Evolutionary conservation across 352 stramenopile genomes (phyloP).

Genomic region (Pythium monospermum): DNA sequence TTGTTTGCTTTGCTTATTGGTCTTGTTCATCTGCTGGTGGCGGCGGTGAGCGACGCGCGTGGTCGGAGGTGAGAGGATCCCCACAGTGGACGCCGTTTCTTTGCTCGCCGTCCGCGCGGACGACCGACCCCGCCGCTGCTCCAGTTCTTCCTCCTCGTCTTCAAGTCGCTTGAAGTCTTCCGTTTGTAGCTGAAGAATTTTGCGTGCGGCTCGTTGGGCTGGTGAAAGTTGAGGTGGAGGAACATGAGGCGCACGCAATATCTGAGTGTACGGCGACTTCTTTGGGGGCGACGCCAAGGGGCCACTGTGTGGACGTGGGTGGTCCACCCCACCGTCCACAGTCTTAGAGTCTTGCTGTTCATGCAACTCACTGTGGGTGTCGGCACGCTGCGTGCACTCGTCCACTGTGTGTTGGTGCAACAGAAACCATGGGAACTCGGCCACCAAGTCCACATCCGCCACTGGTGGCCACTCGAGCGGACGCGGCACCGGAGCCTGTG

Average conservation of each 20-base stretch:
- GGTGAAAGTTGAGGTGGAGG: conserved; percentile 27
- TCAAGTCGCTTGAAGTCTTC: no score
- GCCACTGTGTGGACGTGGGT: neutral
- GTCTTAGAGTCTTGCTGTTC: neutral
- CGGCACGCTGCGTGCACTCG: neutral
- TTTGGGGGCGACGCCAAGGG: neutral
- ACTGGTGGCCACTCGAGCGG: conserved; percentile 29
- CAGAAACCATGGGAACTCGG: conserved; percentile 43
- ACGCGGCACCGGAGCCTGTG: conserved; percentile 15
- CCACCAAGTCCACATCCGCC: conserved; percentile 32
- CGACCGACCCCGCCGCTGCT: neutral
- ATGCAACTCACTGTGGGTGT: no score
- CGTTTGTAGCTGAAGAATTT: conserved; percentile 51
- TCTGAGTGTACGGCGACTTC: conserved; percentile 42
- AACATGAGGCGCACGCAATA: conserved; percentile 16
- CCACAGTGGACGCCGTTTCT: no score
- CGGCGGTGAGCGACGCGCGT: no score
- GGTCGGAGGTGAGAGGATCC: no score
- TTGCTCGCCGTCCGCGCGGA: neutral
- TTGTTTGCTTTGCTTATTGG: no score
- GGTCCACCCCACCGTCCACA: neutral
- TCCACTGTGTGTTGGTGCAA: conserved; percentile 10
- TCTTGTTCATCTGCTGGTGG: no score
- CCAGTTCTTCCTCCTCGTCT: conserved; percentile 30
- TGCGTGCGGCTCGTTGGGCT: conserved; percentile 43